Base-by-base conservation (phyloP, 2,329 filamentous ascomycete genomes). In the Pseudogymnoascus sp. region DNA sequence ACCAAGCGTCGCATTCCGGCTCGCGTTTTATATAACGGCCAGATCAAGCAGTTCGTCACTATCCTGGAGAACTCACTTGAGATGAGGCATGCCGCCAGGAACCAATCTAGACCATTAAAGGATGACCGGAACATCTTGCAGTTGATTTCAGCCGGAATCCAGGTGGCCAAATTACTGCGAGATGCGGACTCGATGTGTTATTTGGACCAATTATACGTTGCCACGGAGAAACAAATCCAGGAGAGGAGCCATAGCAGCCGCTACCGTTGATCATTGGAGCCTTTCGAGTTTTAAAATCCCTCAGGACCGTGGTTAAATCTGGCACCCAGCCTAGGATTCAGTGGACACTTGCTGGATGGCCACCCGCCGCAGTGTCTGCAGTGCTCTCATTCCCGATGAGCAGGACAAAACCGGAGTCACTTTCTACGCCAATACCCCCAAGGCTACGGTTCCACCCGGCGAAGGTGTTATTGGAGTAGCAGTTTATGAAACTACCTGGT, bases 41-140 rank as follows among this genome's bases (percentile, higher is more conserved):
- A 95, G 76, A 95, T 95, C 76, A 94, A 93, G 76, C 90, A 94
- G 74, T 86, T 95, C 74, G 88, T 94, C 66, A 94, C 90, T 41
- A 89, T 94, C 30, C 77, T 95, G 68, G 90, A 95, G 72, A 95
- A 94, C 75, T 92, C 89, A 57, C 78, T 95, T 70, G 90, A 93
- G 77, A 92, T 92, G 89, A 82, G 90, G 65, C 89, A 93, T 73
- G 88, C 89, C 63, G 88, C 89, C 57, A 92, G 91, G 74, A 88
- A 92, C 75, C 89, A 92, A 75, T 89, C 86, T 66, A 84, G 90
- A 63, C 89, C 89, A 18, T 81, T 92, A 66, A 94, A 93, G 78
- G 90, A 95, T 77, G 90, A 95, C 75, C 83, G 90, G 68, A 93
- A 94, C 73, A 90, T 95, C 65, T 80, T 95, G 63, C 90, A 95